phyloP scores from a whole-genome alignment of 805 yeast genomes.

The Metschnikowia gelsemii region DNA sequence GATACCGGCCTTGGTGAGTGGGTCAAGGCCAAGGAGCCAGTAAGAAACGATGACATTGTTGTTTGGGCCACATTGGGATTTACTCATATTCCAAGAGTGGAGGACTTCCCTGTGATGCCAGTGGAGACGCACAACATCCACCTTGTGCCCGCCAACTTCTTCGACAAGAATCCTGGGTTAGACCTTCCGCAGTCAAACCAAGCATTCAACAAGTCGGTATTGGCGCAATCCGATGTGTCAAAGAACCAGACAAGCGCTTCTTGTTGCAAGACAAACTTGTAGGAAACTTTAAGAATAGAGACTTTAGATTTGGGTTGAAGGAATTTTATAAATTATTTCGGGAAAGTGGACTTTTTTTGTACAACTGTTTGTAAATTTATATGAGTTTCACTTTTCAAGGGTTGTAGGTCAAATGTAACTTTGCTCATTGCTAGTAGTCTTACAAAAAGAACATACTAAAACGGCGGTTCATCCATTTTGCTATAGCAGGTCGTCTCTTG shows the following conservation, averaged over 20 bases:
- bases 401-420: no score
- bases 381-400: no score
- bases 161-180: slow-evolving; percentile 73
- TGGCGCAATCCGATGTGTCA: slow-evolving; percentile 26
- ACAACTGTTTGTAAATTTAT: no score
- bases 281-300: no score
- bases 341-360: no score
- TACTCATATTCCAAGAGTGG: slow-evolving; percentile 80
- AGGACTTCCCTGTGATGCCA: slow-evolving; percentile 90
- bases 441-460: no score
- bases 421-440: no score
- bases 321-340: no score
- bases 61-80: slow-evolving; percentile 82
- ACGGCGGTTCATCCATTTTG: no score
- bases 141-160: slow-evolving; percentile 71
- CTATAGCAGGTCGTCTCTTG: no score
- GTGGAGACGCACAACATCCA: slow-evolving; percentile 69
- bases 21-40: slow-evolving; percentile 65
- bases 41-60: slow-evolving; percentile 72
- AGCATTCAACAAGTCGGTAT: slow-evolving; percentile 61
- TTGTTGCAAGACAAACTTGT: slow-evolving; percentile 41
- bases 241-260: slow-evolving; percentile 21
- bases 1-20: slow-evolving; percentile 73
- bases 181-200: slow-evolving; percentile 74
- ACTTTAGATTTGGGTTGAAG: no score